phyloP scores from a whole-genome alignment of 2,329 filamentous ascomycete species.

The Ceratocystis huliohia region DNA sequence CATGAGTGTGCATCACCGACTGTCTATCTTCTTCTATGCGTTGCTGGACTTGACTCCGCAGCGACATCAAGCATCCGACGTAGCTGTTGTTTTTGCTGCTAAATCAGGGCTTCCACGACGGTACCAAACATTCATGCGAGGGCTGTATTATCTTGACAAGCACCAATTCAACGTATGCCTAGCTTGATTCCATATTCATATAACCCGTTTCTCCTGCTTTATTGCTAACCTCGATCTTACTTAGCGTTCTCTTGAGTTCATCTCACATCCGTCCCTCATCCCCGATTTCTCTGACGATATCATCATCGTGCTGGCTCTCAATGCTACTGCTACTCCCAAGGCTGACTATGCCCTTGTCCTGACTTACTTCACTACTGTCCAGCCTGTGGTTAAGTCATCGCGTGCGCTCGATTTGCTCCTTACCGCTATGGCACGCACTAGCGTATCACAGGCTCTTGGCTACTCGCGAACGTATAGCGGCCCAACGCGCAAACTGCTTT shows the following conservation, averaged over 20 bases:
- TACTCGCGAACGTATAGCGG: conserved; percentile 57
- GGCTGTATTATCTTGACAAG: conserved; percentile 68
- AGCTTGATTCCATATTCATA: too few species aligned
- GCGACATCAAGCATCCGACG: conserved; percentile 35
- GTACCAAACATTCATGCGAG: conserved; percentile 70
- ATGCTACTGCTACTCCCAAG: conserved; percentile 42
- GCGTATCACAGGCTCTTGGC: conserved; percentile 58
- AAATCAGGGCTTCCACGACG: conserved; percentile 56
- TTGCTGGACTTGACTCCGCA: conserved; percentile 55
- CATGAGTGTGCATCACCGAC: conserved; percentile 62
- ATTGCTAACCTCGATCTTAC: not conserved
- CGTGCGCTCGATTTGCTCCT: conserved; percentile 55
- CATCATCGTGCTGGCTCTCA: conserved; percentile 52
- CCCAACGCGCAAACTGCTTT: conserved; percentile 47
- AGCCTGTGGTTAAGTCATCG: conserved; percentile 55
- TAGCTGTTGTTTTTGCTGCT: conserved; percentile 45
- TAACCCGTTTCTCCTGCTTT: not conserved
- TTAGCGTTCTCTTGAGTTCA: conserved; percentile 56
- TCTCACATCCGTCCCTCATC: conserved; percentile 66
- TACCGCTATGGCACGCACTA: conserved; percentile 52
- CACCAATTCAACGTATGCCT: conserved; percentile 48
- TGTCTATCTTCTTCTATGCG: conserved; percentile 73
- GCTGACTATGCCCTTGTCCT: conserved; percentile 57
- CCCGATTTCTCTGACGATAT: conserved; percentile 79
- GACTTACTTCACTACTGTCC: conserved; percentile 65